A percentile compares a stretch with the other conserved stretches of the same genome.
Evolutionary conservation across 2,329 filamentous ascomycete species (phyloP).

Genomic region (Alternaria consortialis): DNA sequence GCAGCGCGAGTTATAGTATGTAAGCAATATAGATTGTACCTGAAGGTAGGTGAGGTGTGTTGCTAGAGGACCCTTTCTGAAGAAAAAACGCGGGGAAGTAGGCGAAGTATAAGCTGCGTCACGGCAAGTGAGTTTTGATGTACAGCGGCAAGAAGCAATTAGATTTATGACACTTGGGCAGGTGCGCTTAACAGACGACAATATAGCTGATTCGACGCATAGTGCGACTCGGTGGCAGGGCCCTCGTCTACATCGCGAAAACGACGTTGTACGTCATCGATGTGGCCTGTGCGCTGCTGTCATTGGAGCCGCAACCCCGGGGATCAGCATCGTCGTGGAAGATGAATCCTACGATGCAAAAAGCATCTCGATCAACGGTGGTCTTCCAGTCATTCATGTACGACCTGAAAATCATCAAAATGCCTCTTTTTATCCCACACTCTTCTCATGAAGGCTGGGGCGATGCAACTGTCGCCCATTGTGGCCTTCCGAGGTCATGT

Average conservation of each 20-base stretch:
- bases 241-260: slow-evolving; percentile 8
- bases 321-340: slow-evolving; percentile 6
- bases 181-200: slow-evolving; percentile 17
- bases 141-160: slow-evolving; percentile 21
- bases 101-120: slow-evolving; percentile 4
- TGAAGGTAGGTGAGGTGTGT: slow-evolving; percentile 11
- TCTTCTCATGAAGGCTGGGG: neutral
- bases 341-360: neutral
- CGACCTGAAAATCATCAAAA: neutral
- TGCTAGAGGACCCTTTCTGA: slow-evolving; percentile 3
- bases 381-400: neutral
- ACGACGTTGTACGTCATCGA: slow-evolving; percentile 24
- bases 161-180: slow-evolving; percentile 17
- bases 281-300: slow-evolving; percentile 13
- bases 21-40: slow-evolving; percentile 20
- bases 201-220: slow-evolving; percentile 20
- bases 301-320: slow-evolving; percentile 24
- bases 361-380: slow-evolving; percentile 3
- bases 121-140: slow-evolving; percentile 14
- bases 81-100: slow-evolving; percentile 1
- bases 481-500: slow-evolving; percentile 23
- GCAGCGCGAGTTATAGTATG: slow-evolving; percentile 9
- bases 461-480: neutral
- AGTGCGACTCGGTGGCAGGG: slow-evolving; percentile 8
- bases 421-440: neutral